Conservation (phyloP, 2,329 filamentous ascomycete species). For the Dactylella cylindrospora region DNA sequence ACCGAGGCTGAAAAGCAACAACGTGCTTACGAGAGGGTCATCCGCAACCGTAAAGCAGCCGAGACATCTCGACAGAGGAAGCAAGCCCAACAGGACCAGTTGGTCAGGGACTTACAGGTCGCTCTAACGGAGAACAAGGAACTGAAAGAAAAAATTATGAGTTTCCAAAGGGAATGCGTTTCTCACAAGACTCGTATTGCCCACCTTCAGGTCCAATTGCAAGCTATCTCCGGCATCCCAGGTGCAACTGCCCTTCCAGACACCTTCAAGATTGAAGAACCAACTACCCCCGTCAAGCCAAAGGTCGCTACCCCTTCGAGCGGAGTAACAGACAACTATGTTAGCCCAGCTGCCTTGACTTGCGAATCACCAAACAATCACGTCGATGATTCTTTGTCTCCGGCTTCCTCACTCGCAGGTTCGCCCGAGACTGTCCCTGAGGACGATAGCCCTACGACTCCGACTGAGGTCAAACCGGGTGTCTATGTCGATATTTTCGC, state of each 20-base stretch:
- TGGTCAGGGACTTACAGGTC: conserved; percentile 23
- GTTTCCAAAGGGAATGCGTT: conserved; percentile 23
- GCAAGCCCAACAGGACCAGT: conserved; percentile 51
- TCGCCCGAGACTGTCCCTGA: conserved; percentile 34
- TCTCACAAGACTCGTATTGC: conserved; percentile 21
- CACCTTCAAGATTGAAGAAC: conserved; percentile 18
- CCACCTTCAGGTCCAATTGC: conserved; percentile 27
- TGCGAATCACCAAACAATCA: conserved; percentile 26
- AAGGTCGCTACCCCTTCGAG: conserved; percentile 6
- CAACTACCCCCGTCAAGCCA: conserved; percentile 18
- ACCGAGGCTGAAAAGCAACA: conserved; percentile 98
- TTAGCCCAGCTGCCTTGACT: conserved; percentile 28
- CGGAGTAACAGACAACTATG: conserved; percentile 18
- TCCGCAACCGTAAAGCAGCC: conserved; percentile 89
- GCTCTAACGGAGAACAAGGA: conserved; percentile 28
- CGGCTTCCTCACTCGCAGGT: conserved; percentile 32
- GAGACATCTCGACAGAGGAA: conserved; percentile 95
- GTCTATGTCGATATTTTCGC: conserved; percentile 13
- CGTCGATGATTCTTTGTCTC: conserved; percentile 19
- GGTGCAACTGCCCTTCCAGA: conserved; percentile 7
- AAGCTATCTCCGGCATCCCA: conserved; percentile 14
- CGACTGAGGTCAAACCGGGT: conserved; percentile 16
- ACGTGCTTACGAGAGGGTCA: conserved; percentile 90
- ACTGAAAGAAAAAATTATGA: conserved; percentile 23
- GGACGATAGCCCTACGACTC: conserved; percentile 33